phyloP scores from a whole-genome alignment of 352 stramenopile species.

The Globisporangium mamillatum region DNA sequence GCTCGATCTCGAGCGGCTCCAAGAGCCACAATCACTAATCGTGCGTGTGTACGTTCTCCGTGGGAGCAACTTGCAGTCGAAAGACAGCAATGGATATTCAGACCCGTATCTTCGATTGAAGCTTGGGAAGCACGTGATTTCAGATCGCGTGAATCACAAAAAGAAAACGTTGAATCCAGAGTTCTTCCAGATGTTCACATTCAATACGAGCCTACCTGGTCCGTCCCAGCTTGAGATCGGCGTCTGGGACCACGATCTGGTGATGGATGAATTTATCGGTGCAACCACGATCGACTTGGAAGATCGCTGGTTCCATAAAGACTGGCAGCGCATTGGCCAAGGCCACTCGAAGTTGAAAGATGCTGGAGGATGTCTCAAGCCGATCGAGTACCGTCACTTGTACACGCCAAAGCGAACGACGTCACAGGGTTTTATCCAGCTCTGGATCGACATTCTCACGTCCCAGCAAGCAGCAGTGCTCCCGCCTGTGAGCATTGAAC shows the following conservation, averaged over 20 bases:
- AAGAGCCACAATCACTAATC: slow-evolving; percentile 51
- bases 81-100: slow-evolving; percentile 76
- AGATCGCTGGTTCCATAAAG: slow-evolving; percentile 90
- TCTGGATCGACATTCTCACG: slow-evolving; percentile 91
- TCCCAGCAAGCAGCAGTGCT: slow-evolving; percentile 60
- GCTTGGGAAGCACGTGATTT: slow-evolving; percentile 65
- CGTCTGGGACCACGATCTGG: slow-evolving; percentile 78
- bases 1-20: slow-evolving; percentile 46
- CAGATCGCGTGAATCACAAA: slow-evolving; percentile 61
- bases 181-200: slow-evolving; percentile 68
- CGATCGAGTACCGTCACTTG: slow-evolving; percentile 86
- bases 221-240: slow-evolving; percentile 75
- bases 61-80: slow-evolving; percentile 68
- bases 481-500: slow-evolving; percentile 64
- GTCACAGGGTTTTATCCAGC: slow-evolving; percentile 66
- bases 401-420: slow-evolving; percentile 71
- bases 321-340: slow-evolving; percentile 70
- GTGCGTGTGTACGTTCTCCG: slow-evolving; percentile 78
- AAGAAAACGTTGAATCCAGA: slow-evolving; percentile 79
- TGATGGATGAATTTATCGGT: slow-evolving; percentile 88
- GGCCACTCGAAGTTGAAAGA: slow-evolving; percentile 22
- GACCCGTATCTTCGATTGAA: slow-evolving; percentile 79
- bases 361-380: slow-evolving; percentile 52
- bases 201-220: slow-evolving; percentile 68
- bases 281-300: slow-evolving; percentile 91